These are phyloP conservation scores for Talaromyces islandicus DNA, from an alignment of 2,329 filamentous ascomycete species.

Conservation along the genomic window DNA sequence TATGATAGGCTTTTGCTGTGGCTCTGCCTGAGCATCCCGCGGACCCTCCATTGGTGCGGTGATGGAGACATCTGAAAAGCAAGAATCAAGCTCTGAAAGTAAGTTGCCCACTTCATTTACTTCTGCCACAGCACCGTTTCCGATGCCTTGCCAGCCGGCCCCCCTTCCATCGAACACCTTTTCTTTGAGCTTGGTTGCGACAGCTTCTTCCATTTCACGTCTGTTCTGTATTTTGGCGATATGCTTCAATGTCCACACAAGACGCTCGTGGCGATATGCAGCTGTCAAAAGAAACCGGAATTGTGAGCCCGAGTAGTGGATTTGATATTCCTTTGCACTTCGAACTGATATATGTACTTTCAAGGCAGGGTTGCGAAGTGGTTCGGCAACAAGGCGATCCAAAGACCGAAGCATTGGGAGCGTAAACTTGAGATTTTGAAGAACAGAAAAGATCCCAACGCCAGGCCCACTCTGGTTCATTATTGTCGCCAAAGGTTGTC, in stretches of 20 bases:
- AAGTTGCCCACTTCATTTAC: constrained; percentile 27
- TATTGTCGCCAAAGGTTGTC: constrained; percentile 30
- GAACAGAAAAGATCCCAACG: constrained; percentile 22
- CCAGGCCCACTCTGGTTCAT: constrained; percentile 27
- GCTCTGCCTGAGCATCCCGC: background rate
- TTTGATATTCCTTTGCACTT: constrained; percentile 27
- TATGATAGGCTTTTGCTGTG: background rate
- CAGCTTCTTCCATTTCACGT: constrained; percentile 16
- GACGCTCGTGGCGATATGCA: constrained; percentile 20
- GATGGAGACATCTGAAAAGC: constrained; percentile 15
- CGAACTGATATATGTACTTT: constrained; percentile 30
- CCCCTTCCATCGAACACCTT: constrained; percentile 31
- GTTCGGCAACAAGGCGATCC: constrained; percentile 26
- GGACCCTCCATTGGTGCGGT: background rate
- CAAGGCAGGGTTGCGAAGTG: constrained; percentile 16
- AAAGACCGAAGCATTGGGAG: constrained; percentile 33
- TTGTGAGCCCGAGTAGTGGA: constrained; percentile 29
- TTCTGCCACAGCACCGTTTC: constrained; percentile 30
- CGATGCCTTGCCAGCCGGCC: constrained; percentile 35
- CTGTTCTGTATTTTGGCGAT: constrained; percentile 14
- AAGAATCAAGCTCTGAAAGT: constrained; percentile 25
- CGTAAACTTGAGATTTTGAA: constrained; percentile 29
- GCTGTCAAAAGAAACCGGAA: constrained; percentile 27
- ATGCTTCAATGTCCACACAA: constrained; percentile 33
- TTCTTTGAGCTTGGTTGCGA: constrained; percentile 20